Base-by-base conservation (phyloP, 495 filamentous ascomycete species). In the Talaromyces nanjingensis region DNA sequence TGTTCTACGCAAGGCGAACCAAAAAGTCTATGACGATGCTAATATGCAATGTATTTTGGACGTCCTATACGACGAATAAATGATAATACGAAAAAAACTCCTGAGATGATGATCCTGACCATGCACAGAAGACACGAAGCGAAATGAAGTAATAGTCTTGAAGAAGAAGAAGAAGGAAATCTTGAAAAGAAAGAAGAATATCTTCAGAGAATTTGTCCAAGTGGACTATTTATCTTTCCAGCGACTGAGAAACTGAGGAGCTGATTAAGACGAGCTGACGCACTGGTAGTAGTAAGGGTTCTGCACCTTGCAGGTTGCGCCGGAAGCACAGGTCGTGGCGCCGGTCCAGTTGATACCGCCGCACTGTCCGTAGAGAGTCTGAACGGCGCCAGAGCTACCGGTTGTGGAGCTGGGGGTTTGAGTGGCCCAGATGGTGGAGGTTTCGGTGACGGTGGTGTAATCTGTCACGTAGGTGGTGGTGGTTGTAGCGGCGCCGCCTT, bases 201-300 rank as follows among this genome's bases (percentile, higher is more conserved):
- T 49, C 45, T 49, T 49, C n/a, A 20, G 18, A 49, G n/a, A 49
- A 42, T 42, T 42, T 3, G 45, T 20, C 18, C 45, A 49, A 49
- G 45, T 22, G 45, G 37, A 42, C 45, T 49, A 20, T 9, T 22
- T 49, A 42, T 42, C 37, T 42, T 42, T 39, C 12, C 34, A 3
- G 31, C 34, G 34, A 14, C 34, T 39, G 0, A 33, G 31, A 11
- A 0, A 29, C 27, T 29, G 31, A 33, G 31, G 5, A 4, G 34
- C 45, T 20, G 45, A 12, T 20, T 49, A 49, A 5, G 45, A 20
- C 45, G 45, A 49, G 45, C 45, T 49, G n/a, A 49, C 53, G 66
- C 79, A 84, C 75, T 86, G 79, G 24, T 69, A 73, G 65, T 84
- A 86, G 65, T 74, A 86, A 12, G 71, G 66, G 70, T 83, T 85